Conservation (phyloP, 257 asterid genomes). For the Petunia axillaris region DNA sequence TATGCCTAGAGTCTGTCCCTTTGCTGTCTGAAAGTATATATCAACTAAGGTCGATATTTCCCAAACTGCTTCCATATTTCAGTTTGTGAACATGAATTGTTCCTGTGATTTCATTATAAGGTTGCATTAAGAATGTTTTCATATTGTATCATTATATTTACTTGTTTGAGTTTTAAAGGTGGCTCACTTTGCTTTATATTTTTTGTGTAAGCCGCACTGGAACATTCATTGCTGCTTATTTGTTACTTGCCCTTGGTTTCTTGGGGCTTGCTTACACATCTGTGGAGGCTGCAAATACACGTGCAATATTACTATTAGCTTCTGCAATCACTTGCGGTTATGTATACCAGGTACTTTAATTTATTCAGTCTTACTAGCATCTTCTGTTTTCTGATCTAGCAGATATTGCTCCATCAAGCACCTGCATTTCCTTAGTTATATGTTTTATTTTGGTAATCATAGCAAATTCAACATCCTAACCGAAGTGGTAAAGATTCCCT, state of each 20-base stretch:
- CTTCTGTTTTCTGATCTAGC: slow-evolving; percentile 15
- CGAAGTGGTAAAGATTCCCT: background rate
- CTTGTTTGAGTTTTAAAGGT: background rate
- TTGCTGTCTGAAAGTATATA: background rate
- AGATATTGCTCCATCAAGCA: slow-evolving; percentile 8
- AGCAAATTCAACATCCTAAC: slow-evolving; percentile 9
- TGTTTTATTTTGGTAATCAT: background rate
- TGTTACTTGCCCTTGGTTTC: slow-evolving; percentile 71
- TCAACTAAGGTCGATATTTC: slow-evolving; percentile 1
- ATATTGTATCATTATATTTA: background rate
- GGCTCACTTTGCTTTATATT: slow-evolving; percentile 28
- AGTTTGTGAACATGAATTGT: background rate
- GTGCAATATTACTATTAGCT: slow-evolving; percentile 57
- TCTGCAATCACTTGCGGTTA: slow-evolving; percentile 76
- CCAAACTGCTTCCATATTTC: background rate
- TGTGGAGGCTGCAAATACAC: slow-evolving; percentile 60
- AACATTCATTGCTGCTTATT: slow-evolving; percentile 59
- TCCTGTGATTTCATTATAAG: background rate
- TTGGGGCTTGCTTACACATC: slow-evolving; percentile 69
- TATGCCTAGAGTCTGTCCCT: slow-evolving; percentile 2
- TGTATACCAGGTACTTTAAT: slow-evolving; percentile 69
- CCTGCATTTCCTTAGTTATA: background rate
- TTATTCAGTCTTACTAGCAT: background rate
- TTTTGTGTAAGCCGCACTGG: slow-evolving; percentile 71
- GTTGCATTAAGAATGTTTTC: background rate